Percentiles rank a stretch among this genome's conserved stretches.
Evolutionary conservation across 2,329 filamentous ascomycete genomes (phyloP).

Genomic region (Aspergillus brasiliensis): DNA sequence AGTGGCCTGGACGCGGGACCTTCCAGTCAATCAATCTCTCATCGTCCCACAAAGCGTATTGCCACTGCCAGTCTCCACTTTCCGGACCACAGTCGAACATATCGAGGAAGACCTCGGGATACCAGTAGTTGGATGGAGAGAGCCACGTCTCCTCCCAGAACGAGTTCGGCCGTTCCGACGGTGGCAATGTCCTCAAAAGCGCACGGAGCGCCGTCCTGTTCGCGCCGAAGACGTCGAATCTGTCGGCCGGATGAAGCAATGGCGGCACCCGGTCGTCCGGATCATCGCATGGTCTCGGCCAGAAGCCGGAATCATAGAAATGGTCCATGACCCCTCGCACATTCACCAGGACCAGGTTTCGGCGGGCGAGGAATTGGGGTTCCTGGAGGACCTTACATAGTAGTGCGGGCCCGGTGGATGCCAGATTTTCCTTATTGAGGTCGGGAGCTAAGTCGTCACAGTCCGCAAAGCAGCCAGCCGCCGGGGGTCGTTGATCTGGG

Average conservation of each 20-base stretch:
- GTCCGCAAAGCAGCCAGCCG: background rate
- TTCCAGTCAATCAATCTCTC: constrained; percentile 13
- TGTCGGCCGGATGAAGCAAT: constrained; percentile 21
- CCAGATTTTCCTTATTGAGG: constrained; percentile 7
- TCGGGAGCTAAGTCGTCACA: constrained; percentile 4
- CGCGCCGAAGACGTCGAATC: constrained; percentile 7
- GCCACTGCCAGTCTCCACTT: constrained; percentile 12
- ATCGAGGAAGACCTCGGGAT: too few species aligned
- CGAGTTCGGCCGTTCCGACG: constrained; percentile 15
- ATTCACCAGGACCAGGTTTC: constrained; percentile 18
- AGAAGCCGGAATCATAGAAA: background rate
- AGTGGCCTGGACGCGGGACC: too few species aligned
- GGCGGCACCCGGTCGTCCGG: too few species aligned
- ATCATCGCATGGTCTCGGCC: background rate
- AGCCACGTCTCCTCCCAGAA: constrained; percentile 10
- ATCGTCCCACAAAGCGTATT: constrained; percentile 20
- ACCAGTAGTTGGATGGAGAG: too few species aligned
- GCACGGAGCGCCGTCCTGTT: constrained; percentile 3
- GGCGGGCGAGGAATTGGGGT: constrained; percentile 1
- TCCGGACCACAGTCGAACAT: background rate
- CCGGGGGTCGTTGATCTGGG: constrained; percentile 5
- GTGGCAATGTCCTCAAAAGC: constrained; percentile 9
- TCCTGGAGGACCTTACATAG: constrained; percentile 16
- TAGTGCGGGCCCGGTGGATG: constrained; percentile 18
- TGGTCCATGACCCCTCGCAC: background rate